phyloP scores from a whole-genome alignment of 495 filamentous ascomycete genomes.

The Talaromyces borbonicus region DNA sequence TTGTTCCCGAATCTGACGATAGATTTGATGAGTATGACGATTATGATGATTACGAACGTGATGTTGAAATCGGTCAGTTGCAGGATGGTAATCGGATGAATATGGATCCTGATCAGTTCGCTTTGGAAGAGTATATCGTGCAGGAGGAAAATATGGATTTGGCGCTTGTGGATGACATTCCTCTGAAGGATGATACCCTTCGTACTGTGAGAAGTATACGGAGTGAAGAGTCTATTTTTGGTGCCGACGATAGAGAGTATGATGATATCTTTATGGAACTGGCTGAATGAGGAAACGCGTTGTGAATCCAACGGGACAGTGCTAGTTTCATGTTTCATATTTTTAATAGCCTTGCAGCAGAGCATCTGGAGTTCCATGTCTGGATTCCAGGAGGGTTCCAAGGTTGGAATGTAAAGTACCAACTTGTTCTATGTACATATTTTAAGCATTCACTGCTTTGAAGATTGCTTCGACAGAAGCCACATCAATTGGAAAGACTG shows the following conservation, averaged over 20 bases:
- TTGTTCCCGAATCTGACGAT: constrained; percentile 19
- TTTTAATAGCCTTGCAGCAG: no score
- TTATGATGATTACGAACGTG: constrained; percentile 16
- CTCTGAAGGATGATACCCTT: constrained; percentile 21
- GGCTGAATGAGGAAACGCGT: constrained; percentile 16
- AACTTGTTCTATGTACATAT: constrained; percentile 2
- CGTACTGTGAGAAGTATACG: constrained; percentile 18
- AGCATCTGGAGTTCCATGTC: no score
- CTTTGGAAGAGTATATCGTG: constrained; percentile 24
- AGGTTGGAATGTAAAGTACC: no score
- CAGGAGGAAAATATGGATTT: constrained; percentile 25
- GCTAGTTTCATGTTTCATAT: no score
- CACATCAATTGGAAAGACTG: background rate
- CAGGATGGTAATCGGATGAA: constrained; percentile 7
- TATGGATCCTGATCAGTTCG: constrained; percentile 17
- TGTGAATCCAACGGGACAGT: no score
- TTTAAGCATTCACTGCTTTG: background rate
- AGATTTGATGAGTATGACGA: constrained; percentile 17
- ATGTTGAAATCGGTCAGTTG: no score
- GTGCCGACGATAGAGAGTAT: constrained; percentile 49
- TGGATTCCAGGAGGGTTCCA: no score
- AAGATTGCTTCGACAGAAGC: background rate
- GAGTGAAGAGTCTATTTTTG: constrained; percentile 17
- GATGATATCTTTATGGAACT: constrained; percentile 41
- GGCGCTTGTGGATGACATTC: constrained; percentile 14